A percentile compares a stretch with the other conserved stretches of the same genome.
These are phyloP conservation scores for Diaporthe nobilis DNA, from an alignment of 2,329 filamentous ascomycete species.

Conservation along the genomic window DNA sequence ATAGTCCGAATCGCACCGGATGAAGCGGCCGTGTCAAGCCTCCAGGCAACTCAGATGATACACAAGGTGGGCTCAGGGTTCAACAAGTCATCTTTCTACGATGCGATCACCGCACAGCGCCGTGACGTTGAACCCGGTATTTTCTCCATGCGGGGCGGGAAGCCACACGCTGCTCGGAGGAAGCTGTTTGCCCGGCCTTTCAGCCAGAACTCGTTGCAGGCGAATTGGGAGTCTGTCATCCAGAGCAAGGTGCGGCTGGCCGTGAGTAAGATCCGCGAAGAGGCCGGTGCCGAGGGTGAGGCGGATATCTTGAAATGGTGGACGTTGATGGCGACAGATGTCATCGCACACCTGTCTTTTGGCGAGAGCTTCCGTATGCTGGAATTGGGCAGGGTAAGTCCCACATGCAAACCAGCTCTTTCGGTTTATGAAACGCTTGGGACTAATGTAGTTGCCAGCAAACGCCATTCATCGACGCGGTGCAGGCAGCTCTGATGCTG, in stretches of 20 bases:
- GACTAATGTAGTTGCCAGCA: slow-evolving; percentile 50
- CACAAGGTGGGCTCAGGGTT: slow-evolving; percentile 36
- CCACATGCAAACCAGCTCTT: background rate
- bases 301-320: slow-evolving; percentile 61
- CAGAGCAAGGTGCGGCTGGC: slow-evolving; percentile 31
- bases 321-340: slow-evolving; percentile 60
- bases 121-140: slow-evolving; percentile 14
- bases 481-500: slow-evolving; percentile 25
- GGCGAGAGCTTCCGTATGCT: slow-evolving; percentile 51
- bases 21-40: slow-evolving; percentile 32
- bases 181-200: slow-evolving; percentile 36
- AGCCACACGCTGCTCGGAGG: slow-evolving; percentile 35
- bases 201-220: slow-evolving; percentile 37
- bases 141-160: slow-evolving; percentile 33
- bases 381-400: slow-evolving; percentile 45
- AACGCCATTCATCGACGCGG: slow-evolving; percentile 35
- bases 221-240: slow-evolving; percentile 32
- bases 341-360: slow-evolving; percentile 58
- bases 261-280: slow-evolving; percentile 32
- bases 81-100: slow-evolving; percentile 38
- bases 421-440: slow-evolving; percentile 48
- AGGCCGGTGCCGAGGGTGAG: slow-evolving; percentile 43
- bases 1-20: slow-evolving; percentile 38
- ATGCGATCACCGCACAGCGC: slow-evolving; percentile 8
- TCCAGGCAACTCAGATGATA: slow-evolving; percentile 28